Base-by-base conservation (phyloP, 2,329 filamentous ascomycete species). In the Emmonsiellopsis sp. region DNA sequence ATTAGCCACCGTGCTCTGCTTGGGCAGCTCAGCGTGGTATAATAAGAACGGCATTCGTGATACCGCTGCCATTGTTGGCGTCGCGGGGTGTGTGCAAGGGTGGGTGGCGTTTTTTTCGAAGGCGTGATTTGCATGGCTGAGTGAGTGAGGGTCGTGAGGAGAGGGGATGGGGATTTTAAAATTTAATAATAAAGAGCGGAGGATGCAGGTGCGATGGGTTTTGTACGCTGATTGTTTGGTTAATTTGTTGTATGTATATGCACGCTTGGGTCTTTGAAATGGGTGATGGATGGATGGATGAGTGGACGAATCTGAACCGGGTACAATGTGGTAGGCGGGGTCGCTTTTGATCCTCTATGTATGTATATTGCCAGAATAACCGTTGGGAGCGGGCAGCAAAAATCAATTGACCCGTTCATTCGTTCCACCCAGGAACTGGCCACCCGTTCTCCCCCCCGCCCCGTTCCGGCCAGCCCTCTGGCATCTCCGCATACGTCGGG, bases 391-490 rank as follows among this genome's bases (percentile, higher is more conserved):
- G 3, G 20, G 20, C 3, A 26, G 20, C 20, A 26, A 26, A 26
- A 4, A 26, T 26, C 1, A 26, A 26, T 26, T 26, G 20, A 26
- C 5, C 20, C 20, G 20, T 26, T 38, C 51, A 54, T 41, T 56
- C 32, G 42, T 59, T 54, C 58, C 58, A 59, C 6, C 54, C 56
- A 15, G 56, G 58, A 34, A 53, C 34, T 10, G 58, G 58, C 56
- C 56, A 58, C 35, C 58, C 58, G 54, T 72, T 62, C 26, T 70
- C 67, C 10, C 70, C 61, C 77, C 80, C 84, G 2, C 80, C 81
- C 31, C 77, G 58, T 50, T 69, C 70, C 2, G 83, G 83, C 84
- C 84, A 86, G 6, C 80, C 83, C 32, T 76, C 59, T 0, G 84
- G 84, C 7, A 86, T 67, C 2, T 70, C 76, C 1, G 81, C 75